These are phyloP conservation scores for Coffea eugenioides DNA, from an alignment of 257 asterid genomes.

Conservation along the genomic window DNA sequence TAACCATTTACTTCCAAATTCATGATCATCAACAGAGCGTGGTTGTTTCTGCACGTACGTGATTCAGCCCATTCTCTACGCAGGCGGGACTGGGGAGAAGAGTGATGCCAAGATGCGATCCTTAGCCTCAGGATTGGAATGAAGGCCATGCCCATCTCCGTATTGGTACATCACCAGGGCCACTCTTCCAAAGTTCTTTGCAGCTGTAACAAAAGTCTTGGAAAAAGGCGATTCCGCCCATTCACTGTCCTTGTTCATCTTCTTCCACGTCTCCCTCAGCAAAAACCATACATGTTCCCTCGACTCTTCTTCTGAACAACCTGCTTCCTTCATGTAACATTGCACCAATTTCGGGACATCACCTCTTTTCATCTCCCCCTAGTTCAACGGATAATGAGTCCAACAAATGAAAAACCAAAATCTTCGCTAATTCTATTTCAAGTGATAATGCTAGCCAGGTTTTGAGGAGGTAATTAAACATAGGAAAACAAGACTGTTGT, in stretches of 20 bases:
- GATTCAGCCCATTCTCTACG: neutral
- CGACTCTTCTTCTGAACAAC: slow-evolving; percentile 31
- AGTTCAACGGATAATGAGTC: neutral
- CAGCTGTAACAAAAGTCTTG: slow-evolving; percentile 18
- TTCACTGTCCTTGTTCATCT: slow-evolving; percentile 31
- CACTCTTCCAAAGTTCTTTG: slow-evolving; percentile 44
- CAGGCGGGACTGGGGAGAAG: slow-evolving; percentile 2
- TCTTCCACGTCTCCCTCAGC: slow-evolving; percentile 35
- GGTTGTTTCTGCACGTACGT: too few relatives aligned
- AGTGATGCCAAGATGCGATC: slow-evolving; percentile 9
- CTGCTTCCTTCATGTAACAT: slow-evolving; percentile 50
- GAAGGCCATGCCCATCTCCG: slow-evolving; percentile 29
- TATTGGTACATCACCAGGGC: slow-evolving; percentile 48
- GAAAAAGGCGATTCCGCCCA: slow-evolving; percentile 25
- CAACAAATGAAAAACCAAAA: neutral
- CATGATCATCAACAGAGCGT: too few relatives aligned
- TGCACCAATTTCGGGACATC: slow-evolving; percentile 35
- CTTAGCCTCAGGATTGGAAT: slow-evolving; percentile 12
- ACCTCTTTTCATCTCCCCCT: slow-evolving; percentile 27
- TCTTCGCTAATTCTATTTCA: neutral
- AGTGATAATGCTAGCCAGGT: too few relatives aligned
- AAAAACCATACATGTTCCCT: slow-evolving; percentile 13
- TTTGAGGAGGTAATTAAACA: neutral
- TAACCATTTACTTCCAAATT: too few relatives aligned
- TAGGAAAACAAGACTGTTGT: too few relatives aligned